Conservation (phyloP, 306 rosid species). For the Astragalus membranaceus region DNA sequence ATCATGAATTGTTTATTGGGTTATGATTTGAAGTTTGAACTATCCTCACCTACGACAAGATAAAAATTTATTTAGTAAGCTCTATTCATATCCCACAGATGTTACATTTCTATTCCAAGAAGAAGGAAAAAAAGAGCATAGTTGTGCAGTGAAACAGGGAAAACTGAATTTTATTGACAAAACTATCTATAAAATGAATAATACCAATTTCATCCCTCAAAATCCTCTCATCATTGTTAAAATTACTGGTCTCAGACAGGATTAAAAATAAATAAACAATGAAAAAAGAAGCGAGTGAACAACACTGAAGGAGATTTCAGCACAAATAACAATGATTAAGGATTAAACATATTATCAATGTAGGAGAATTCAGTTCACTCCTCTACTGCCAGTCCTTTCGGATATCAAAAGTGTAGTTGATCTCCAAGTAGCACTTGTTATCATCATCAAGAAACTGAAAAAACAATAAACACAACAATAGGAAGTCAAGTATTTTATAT, state of each 20-base stretch:
- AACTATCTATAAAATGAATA: conserved; percentile 33
- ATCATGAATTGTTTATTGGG: too few relatives aligned
- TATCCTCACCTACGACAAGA: too few relatives aligned
- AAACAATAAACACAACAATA: background rate
- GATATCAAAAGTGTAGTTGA: conserved; percentile 81
- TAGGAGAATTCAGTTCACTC: conserved; percentile 16
- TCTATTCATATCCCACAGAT: too few relatives aligned
- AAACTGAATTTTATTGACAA: conserved; percentile 40
- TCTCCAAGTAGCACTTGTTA: conserved; percentile 88
- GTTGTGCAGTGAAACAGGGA: background rate
- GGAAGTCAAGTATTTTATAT: background rate
- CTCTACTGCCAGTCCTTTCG: conserved; percentile 63
- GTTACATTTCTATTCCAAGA: background rate
- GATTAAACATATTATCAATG: conserved; percentile 8
- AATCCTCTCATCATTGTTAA: conserved; percentile 47
- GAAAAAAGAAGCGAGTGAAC: conserved; percentile 30
- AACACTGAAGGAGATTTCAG: conserved; percentile 37
- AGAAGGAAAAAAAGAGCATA: background rate
- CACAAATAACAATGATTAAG: conserved; percentile 31
- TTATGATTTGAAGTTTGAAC: too few relatives aligned
- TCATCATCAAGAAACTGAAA: conserved; percentile 84
- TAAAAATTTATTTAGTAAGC: too few relatives aligned
- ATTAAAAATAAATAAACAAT: conserved; percentile 26
- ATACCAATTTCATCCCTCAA: conserved; percentile 18
- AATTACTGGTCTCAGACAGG: conserved; percentile 36